Evolutionary conservation across 495 filamentous ascomycete species (phyloP).

Genomic region (Talaromyces stipitatus): DNA sequence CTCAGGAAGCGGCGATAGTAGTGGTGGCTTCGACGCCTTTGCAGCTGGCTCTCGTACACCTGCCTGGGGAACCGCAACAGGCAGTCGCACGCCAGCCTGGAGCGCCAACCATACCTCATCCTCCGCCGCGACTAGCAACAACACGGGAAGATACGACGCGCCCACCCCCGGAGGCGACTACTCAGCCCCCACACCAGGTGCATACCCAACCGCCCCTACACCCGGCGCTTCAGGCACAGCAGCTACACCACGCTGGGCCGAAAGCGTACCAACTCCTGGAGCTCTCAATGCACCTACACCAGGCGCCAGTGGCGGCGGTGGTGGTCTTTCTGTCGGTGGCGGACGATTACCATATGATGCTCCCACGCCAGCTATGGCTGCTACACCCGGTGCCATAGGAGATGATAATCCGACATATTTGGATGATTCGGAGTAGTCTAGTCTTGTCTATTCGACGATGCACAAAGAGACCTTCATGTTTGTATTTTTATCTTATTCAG

Average conservation of each 20-base stretch:
- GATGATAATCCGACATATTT: constrained; percentile 54
- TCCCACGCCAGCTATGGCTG: constrained; percentile 69
- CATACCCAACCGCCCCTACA: constrained; percentile 55
- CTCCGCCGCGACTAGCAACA: constrained; percentile 20
- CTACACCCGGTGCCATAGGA: constrained; percentile 65
- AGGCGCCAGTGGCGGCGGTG: constrained; percentile 21
- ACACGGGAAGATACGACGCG: constrained; percentile 51
- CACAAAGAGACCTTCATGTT: too few relatives aligned
- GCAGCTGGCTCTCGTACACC: constrained; percentile 69
- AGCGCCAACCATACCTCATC: constrained; percentile 6
- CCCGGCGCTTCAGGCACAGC: constrained; percentile 68
- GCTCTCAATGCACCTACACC: constrained; percentile 57
- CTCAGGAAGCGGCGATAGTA: constrained; percentile 23
- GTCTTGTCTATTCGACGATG: too few relatives aligned
- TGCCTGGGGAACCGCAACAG: constrained; percentile 52
- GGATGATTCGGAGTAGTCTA: constrained; percentile 40
- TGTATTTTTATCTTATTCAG: too few relatives aligned
- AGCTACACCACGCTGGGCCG: constrained; percentile 69
- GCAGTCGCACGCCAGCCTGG: constrained; percentile 48
- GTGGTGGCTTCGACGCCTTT: constrained; percentile 59
- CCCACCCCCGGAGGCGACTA: constrained; percentile 68
- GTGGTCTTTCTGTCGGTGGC: constrained; percentile 22
- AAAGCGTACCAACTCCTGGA: constrained; percentile 56
- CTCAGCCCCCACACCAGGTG: constrained; percentile 43
- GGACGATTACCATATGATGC: constrained; percentile 43